Conservation (phyloP, 768 basidiomycete species). For the Krasilnikovozyma curviuscula region DNA sequence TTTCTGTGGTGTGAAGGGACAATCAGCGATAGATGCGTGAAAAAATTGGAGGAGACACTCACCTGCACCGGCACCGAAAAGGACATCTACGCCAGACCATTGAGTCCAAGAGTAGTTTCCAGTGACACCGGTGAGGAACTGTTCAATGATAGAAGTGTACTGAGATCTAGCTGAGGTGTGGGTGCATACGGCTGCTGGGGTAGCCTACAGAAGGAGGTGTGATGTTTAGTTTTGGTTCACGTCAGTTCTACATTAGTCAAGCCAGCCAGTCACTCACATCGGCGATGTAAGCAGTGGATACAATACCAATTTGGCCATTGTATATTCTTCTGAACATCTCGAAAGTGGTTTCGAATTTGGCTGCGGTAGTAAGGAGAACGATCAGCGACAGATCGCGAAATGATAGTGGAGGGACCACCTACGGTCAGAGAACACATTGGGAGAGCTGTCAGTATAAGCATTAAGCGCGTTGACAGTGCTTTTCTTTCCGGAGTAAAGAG, state of each 20-base stretch:
- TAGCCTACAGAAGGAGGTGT: no score
- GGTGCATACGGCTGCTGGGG: constrained; percentile 24
- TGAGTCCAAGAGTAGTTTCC: constrained; percentile 25
- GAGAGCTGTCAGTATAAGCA: constrained; percentile 24
- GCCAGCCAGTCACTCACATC: no score
- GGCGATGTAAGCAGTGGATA: constrained; percentile 27
- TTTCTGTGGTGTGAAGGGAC: no score
- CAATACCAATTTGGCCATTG: constrained; percentile 27
- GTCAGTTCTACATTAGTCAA: no score
- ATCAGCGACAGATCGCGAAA: no score
- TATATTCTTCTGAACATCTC: constrained; percentile 23
- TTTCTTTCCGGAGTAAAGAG: constrained; percentile 26
- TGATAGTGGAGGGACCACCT: no score
- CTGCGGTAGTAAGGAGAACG: no score
- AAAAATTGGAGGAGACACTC: no score
- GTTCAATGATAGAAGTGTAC: constrained; percentile 24
- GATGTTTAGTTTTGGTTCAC: no score
- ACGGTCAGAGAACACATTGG: constrained; percentile 21
- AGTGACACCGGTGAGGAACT: constrained; percentile 24
- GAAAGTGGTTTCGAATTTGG: constrained; percentile 9
- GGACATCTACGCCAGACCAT: constrained; percentile 21
- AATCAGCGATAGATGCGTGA: no score
- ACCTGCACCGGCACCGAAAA: constrained; percentile 26
- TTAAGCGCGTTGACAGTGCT: constrained; percentile 28
- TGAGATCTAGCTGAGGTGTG: constrained; percentile 22